A percentile compares a stretch with the other conserved stretches of the same genome.
Conservation (phyloP, 1,284 basidiomycete species). For the Inonotus obliquus region DNA sequence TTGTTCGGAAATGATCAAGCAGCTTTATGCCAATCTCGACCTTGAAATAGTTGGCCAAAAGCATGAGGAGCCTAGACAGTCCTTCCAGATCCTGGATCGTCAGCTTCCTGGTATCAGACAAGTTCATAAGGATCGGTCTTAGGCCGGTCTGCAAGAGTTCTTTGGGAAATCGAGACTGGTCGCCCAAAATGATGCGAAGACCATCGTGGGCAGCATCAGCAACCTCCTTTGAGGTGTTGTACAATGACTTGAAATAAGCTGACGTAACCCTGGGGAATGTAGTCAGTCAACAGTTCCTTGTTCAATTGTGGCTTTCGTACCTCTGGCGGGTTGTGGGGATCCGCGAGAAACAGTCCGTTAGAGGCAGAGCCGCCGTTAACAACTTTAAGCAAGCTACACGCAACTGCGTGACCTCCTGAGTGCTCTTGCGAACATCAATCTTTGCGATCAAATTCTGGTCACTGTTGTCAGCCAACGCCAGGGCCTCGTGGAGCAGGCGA, state of each 20-base stretch:
- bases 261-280: constrained; percentile 70
- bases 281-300: constrained; percentile 14
- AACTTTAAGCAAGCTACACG: constrained; percentile 95
- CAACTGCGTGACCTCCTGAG: constrained; percentile 71
- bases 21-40: constrained; percentile 99
- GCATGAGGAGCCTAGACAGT: constrained; percentile 89
- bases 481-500: constrained; percentile 88
- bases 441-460: constrained; percentile 41
- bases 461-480: constrained; percentile 95
- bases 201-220: constrained; percentile 96
- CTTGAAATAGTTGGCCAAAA: constrained; percentile 99
- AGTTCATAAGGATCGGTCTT: constrained; percentile 95
- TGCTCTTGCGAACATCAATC: constrained; percentile 11
- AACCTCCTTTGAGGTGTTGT: constrained; percentile 89
- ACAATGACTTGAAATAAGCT: constrained; percentile 98
- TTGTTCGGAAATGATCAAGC: constrained; percentile 90
- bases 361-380: constrained; percentile 90
- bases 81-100: constrained; percentile 96
- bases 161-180: constrained; percentile 92
- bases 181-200: constrained; percentile 82
- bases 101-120: constrained; percentile 93
- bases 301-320: constrained; percentile 35
- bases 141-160: constrained; percentile 94
- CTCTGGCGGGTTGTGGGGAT: constrained; percentile 81
- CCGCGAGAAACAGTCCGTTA: constrained; percentile 87